A percentile compares a stretch with the other conserved stretches of the same genome.
Evolutionary conservation across 75 land plant species (phyloP).

Genomic region (Cunninghamia lanceolata): DNA sequence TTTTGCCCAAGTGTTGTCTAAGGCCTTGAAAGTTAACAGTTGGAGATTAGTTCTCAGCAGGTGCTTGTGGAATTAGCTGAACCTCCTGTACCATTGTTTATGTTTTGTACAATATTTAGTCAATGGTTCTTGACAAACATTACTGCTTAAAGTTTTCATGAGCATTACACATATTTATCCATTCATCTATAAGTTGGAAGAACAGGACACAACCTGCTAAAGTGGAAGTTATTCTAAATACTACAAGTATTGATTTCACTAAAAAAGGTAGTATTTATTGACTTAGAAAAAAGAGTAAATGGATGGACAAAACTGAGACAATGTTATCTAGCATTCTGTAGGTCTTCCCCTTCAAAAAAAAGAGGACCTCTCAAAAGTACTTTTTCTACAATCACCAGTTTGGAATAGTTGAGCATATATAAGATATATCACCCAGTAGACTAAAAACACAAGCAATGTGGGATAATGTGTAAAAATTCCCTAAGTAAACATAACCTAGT

Average conservation of each 20-base stretch:
- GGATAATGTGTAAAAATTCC: too few species aligned
- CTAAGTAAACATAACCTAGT: too few species aligned
- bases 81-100: not conserved
- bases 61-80: not conserved
- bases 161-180: not conserved
- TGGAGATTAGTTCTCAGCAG: too few species aligned
- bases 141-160: not conserved
- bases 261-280: not conserved
- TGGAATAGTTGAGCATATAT: too few species aligned
- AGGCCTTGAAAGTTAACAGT: not conserved
- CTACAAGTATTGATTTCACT: not conserved
- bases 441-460: too few species aligned
- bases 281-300: not conserved
- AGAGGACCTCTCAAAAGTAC: not conserved
- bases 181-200: too few species aligned
- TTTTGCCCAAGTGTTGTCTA: too few species aligned
- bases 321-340: not conserved
- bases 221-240: not conserved
- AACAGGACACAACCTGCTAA: not conserved
- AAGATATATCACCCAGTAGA: too few species aligned
- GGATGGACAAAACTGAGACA: not conserved
- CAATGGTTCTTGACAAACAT: not conserved
- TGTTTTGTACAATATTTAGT: too few species aligned
- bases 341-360: slow-evolving; percentile 2
- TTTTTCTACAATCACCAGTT: not conserved